These are phyloP conservation scores for Aspergillus ruber DNA, from an alignment of 2,329 filamentous ascomycete genomes.

Conservation along the genomic window DNA sequence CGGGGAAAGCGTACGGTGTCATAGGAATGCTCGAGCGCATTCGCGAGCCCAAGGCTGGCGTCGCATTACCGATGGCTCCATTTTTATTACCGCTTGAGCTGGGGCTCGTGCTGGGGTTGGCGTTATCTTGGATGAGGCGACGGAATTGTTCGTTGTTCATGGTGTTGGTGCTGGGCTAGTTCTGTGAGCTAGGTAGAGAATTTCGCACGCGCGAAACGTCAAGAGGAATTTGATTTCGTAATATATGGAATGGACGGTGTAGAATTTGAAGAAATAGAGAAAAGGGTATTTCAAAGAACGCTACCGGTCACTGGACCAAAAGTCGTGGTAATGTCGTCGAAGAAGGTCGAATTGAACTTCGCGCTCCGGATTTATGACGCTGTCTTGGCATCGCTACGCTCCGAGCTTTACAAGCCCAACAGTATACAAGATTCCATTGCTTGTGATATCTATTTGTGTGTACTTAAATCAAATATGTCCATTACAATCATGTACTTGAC, in stretches of 20 bases:
- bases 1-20: slow-evolving; percentile 64
- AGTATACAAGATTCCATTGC: neutral
- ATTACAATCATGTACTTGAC: neutral
- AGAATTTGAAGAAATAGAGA: too few relatives aligned
- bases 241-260: too few relatives aligned
- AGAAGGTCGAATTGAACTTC: neutral
- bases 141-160: slow-evolving; percentile 99
- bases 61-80: slow-evolving; percentile 39
- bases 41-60: slow-evolving; percentile 63
- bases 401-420: neutral
- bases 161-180: slow-evolving; percentile 4
- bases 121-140: slow-evolving; percentile 60
- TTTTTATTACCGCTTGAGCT: slow-evolving; percentile 6
- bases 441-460: slow-evolving; percentile 1
- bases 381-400: slow-evolving; percentile 14
- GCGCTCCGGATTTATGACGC: neutral
- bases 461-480: neutral
- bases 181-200: too few relatives aligned
- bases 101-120: slow-evolving; percentile 17
- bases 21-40: slow-evolving; percentile 80
- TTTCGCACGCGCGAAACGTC: too few relatives aligned
- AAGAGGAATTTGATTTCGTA: too few relatives aligned
- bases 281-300: neutral
- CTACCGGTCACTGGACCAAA: neutral
- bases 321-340: neutral